A percentile compares a stretch with the other conserved stretches of the same genome.
Conservation (phyloP, 441 rosid species). For the Mallotus repandus region DNA sequence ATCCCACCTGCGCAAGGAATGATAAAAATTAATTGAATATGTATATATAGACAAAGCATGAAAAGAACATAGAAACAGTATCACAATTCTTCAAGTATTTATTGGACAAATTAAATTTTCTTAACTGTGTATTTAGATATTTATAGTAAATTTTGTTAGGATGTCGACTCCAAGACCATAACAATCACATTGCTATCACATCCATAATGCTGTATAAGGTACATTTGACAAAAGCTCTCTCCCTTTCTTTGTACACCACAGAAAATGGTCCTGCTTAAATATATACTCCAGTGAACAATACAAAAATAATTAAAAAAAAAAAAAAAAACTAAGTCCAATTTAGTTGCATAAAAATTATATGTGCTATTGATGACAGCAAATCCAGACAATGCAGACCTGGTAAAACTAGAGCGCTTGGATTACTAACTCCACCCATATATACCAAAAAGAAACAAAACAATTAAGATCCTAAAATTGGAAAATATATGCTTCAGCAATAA, state of each 20-base stretch:
- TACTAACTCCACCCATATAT: slow-evolving; percentile 3
- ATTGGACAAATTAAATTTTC: background rate
- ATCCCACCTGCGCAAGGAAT: slow-evolving; percentile 83
- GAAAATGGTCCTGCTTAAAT: background rate
- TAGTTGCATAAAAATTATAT: background rate
- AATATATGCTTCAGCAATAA: background rate
- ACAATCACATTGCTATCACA: background rate
- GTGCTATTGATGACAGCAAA: no score
- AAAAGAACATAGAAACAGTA: background rate
- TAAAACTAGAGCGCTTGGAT: background rate
- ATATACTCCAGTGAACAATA: background rate
- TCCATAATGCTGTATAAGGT: background rate
- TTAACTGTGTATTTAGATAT: background rate
- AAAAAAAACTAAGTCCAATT: background rate
- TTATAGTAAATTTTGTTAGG: background rate
- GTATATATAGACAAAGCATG: background rate
- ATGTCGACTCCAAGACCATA: background rate
- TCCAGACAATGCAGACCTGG: background rate
- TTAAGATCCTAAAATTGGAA: slow-evolving; percentile 4
- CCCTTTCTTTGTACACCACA: background rate
- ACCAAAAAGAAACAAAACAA: background rate
- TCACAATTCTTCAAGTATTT: background rate
- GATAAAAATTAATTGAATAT: background rate
- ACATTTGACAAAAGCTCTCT: background rate
- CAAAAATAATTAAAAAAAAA: background rate